Evolutionary conservation across 1,139 yeast species (phyloP).

Genomic region (Geotrichum europaeum): DNA sequence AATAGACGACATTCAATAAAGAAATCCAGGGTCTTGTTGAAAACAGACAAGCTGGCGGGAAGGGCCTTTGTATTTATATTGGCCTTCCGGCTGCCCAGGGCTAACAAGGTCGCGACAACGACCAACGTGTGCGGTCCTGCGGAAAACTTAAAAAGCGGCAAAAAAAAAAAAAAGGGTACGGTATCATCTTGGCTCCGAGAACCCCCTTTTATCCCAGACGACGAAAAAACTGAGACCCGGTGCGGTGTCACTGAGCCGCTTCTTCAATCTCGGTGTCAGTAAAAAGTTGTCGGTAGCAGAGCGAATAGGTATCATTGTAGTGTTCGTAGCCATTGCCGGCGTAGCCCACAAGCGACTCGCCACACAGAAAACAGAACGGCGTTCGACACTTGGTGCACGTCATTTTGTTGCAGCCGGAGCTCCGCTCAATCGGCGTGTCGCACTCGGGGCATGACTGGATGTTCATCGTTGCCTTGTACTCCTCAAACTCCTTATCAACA

Average conservation of each 20-base stretch:
- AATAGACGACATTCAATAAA: no score
- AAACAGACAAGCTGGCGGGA: background rate
- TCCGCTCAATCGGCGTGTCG: constrained; percentile 47
- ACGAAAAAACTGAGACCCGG: no score
- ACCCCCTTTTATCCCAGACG: no score
- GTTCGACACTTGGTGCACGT: constrained; percentile 48
- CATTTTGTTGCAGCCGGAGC: constrained; percentile 68
- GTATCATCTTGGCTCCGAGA: background rate
- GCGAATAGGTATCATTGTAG: constrained; percentile 40
- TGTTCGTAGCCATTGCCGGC: constrained; percentile 49
- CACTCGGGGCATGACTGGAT: constrained; percentile 55
- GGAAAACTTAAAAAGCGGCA: background rate
- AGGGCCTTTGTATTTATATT: background rate
- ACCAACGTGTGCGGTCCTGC: background rate
- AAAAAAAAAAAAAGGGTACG: background rate
- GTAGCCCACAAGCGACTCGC: constrained; percentile 33
- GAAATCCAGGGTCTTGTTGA: background rate
- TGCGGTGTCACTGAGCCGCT: background rate
- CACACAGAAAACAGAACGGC: constrained; percentile 56
- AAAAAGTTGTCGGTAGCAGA: constrained; percentile 50
- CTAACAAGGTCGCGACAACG: background rate
- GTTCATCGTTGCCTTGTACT: constrained; percentile 40
- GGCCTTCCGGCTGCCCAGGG: background rate
- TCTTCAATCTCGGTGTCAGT: constrained; percentile 40
- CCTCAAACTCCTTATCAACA: constrained; percentile 47